These are phyloP conservation scores for Boletus coccyginus DNA, from an alignment of 768 basidiomycete species.

Conservation along the genomic window DNA sequence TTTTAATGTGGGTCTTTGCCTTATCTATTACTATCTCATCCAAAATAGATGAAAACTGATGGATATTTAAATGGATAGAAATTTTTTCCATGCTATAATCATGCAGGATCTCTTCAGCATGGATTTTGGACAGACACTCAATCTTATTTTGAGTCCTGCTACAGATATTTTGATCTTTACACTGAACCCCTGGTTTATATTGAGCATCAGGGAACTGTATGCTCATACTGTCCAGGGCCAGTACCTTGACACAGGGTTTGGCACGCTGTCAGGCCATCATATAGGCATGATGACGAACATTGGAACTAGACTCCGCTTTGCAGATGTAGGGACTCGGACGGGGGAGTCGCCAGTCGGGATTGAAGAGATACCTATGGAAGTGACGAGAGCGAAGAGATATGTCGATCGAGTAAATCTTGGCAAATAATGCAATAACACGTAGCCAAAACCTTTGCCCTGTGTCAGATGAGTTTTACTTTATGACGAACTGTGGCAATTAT, in stretches of 20 bases:
- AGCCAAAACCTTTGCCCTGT: too few relatives aligned
- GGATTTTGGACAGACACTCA: background rate
- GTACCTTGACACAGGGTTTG: slow-evolving; percentile 5
- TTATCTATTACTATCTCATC: background rate
- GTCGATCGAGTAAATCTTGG: background rate
- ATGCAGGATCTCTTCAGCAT: background rate
- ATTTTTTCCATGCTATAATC: background rate
- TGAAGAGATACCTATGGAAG: background rate
- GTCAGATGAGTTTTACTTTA: too few relatives aligned
- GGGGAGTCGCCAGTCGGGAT: background rate
- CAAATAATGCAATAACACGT: too few relatives aligned
- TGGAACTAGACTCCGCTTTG: background rate
- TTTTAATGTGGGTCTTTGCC: background rate
- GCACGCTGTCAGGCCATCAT: background rate
- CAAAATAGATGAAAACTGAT: background rate
- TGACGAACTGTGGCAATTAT: too few relatives aligned
- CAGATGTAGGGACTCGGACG: background rate
- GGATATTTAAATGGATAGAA: background rate
- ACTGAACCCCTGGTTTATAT: slow-evolving; percentile 7
- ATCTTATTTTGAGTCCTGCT: background rate
- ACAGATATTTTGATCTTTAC: background rate
- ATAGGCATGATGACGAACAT: background rate
- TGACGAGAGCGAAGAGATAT: too few relatives aligned
- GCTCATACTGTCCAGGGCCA: background rate
- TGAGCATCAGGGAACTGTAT: slow-evolving; percentile 4